A percentile compares a stretch with the other conserved stretches of the same genome.
Evolutionary conservation across 345 rosid genomes (phyloP).

Genomic region (Eucalyptus sp.): DNA sequence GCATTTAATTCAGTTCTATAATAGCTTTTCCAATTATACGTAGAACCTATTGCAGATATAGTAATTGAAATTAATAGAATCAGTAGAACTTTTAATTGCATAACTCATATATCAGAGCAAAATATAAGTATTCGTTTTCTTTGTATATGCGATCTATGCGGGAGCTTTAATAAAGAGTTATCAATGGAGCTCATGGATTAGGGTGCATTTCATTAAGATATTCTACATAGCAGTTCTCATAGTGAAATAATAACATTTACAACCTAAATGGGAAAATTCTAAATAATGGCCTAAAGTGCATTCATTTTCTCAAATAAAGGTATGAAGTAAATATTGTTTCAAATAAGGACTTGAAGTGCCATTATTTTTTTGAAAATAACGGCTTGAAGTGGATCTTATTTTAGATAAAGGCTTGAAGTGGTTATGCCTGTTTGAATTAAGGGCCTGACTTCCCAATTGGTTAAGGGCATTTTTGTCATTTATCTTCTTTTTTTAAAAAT

Average conservation of each 20-base stretch:
- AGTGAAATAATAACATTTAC: background rate
- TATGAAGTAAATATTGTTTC: too few species aligned
- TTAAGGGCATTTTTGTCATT: background rate
- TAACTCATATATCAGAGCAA: background rate
- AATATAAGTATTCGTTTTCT: background rate
- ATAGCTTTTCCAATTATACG: background rate
- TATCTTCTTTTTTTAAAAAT: too few species aligned
- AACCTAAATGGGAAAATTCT: background rate
- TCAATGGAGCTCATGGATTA: background rate
- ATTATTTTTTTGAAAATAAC: too few species aligned
- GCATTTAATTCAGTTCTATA: background rate
- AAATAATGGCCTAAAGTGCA: too few species aligned
- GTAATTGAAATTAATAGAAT: background rate
- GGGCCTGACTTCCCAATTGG: background rate
- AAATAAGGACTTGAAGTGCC: rapidly evolving
- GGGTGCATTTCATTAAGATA: background rate
- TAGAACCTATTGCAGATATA: background rate
- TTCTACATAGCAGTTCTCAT: background rate
- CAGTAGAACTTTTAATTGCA: background rate
- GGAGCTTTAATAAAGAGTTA: background rate
- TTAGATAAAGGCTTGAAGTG: background rate
- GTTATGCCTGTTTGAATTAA: background rate
- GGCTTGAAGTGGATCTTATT: too few species aligned
- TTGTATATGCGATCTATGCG: background rate
- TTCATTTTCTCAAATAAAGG: too few species aligned